Percentiles rank a stretch among this genome's conserved stretches.
phyloP scores from a whole-genome alignment of 2,329 filamentous ascomycete genomes.

The Alternaria sp. region DNA sequence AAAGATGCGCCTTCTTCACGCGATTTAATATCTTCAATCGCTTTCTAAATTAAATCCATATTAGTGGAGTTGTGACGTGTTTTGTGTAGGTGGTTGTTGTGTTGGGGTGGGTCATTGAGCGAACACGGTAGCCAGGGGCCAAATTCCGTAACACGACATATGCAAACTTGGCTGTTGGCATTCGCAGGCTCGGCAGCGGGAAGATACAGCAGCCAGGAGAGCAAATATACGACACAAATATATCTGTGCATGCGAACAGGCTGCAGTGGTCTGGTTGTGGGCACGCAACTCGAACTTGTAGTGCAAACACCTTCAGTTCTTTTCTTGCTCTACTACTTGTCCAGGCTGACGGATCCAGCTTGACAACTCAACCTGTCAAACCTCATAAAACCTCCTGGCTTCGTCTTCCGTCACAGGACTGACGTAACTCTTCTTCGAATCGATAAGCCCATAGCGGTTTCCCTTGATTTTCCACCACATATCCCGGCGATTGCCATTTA shows the following conservation, averaged over 20 bases:
- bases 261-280: background rate
- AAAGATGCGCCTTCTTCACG: too few relatives aligned
- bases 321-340: background rate
- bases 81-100: too few relatives aligned
- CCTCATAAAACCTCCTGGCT: conserved; percentile 59
- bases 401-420: conserved; percentile 75
- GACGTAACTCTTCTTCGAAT: conserved; percentile 66
- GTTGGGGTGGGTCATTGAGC: too few relatives aligned
- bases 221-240: background rate
- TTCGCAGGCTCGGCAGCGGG: background rate
- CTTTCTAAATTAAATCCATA: too few relatives aligned
- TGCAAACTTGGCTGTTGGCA: background rate
- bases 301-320: background rate
- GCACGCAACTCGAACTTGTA: background rate
- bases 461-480: conserved; percentile 80
- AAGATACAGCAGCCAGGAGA: background rate
- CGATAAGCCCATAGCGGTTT: conserved; percentile 76
- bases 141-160: background rate
- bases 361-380: conserved; percentile 9
- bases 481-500: conserved; percentile 80
- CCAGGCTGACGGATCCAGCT: background rate
- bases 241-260: background rate
- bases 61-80: too few relatives aligned
- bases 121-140: too few relatives aligned
- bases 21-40: too few relatives aligned